A percentile compares a stretch with the other conserved stretches of the same genome.
Evolutionary conservation across 805 yeast species (phyloP).

Genomic region (Wickerhamiella domercqiae): DNA sequence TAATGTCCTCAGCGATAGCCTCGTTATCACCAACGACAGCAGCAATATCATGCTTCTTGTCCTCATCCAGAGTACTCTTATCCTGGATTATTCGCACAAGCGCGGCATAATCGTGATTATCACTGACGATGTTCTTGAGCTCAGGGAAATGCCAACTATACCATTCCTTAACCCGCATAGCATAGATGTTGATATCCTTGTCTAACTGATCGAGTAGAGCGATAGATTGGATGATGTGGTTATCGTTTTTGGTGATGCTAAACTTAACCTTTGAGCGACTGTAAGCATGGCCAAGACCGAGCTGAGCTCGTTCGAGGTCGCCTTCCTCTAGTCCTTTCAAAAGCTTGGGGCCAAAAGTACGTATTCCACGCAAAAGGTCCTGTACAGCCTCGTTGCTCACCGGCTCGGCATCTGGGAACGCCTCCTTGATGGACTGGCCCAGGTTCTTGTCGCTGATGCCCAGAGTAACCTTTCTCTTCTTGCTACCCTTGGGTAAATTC

Average conservation of each 20-base stretch:
- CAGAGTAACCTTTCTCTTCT: slow-evolving; percentile 47
- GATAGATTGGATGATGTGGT: slow-evolving; percentile 97
- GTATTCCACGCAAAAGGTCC: slow-evolving; percentile 87
- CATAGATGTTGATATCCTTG: slow-evolving; percentile 92
- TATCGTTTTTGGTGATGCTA: slow-evolving; percentile 95
- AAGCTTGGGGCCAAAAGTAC: slow-evolving; percentile 77
- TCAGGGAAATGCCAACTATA: slow-evolving; percentile 99
- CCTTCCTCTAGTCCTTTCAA: slow-evolving; percentile 86
- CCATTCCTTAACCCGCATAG: slow-evolving; percentile 97
- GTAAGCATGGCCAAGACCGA: slow-evolving; percentile 98
- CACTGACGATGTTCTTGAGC: slow-evolving; percentile 79
- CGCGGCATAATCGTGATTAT: slow-evolving; percentile 74
- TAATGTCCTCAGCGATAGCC: slow-evolving; percentile 76
- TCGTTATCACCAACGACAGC: slow-evolving; percentile 84
- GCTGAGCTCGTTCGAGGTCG: slow-evolving; percentile 93
- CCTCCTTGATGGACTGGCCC: slow-evolving; percentile 93
- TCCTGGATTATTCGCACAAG: slow-evolving; percentile 72
- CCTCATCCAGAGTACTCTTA: slow-evolving; percentile 50
- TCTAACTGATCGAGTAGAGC: slow-evolving; percentile 94
- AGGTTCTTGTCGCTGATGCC: slow-evolving; percentile 90
- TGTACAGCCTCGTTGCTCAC: slow-evolving; percentile 83
- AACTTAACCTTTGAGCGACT: slow-evolving; percentile 98
- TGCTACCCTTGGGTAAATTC: slow-evolving; percentile 68
- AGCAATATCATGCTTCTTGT: slow-evolving; percentile 67
- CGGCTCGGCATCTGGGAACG: slow-evolving; percentile 78